Evolutionary conservation across 768 basidiomycete species (phyloP).

Genomic region (Mycena latifolia): DNA sequence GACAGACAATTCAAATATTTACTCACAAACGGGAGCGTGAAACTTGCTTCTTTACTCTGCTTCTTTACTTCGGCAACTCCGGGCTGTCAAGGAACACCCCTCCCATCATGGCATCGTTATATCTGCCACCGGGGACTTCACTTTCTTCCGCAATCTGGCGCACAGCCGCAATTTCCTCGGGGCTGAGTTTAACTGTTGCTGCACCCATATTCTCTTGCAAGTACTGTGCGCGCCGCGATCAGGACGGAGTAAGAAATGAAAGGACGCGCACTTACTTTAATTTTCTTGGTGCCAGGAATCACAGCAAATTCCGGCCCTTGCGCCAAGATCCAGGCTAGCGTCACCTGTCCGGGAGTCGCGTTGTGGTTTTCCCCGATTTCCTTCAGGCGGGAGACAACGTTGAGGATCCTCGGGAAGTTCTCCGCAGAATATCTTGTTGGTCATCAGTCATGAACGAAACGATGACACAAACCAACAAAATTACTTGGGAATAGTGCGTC

Average conservation of each 20-base stretch:
- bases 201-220: conserved; percentile 49
- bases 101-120: conserved; percentile 20
- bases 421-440: conserved; percentile 48
- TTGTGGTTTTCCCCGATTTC: conserved; percentile 48
- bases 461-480: not conserved
- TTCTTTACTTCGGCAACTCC: conserved; percentile 28
- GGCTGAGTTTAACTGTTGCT: conserved; percentile 39
- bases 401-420: conserved; percentile 58
- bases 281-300: conserved; percentile 57
- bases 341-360: conserved; percentile 56
- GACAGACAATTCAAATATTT: no score
- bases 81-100: conserved; percentile 25
- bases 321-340: conserved; percentile 61
- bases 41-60: not conserved
- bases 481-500: conserved; percentile 50
- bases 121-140: conserved; percentile 38
- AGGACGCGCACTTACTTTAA: conserved; percentile 43
- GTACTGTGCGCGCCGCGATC: conserved; percentile 37
- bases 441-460: not conserved
- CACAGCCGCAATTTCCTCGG: conserved; percentile 44
- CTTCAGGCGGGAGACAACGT: conserved; percentile 50
- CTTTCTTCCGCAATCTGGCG: conserved; percentile 44
- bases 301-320: conserved; percentile 57
- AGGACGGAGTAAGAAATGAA: conserved; percentile 21
- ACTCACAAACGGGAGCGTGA: not conserved